Percentiles rank a stretch among this genome's conserved stretches.
phyloP scores from a whole-genome alignment of 2,329 filamentous ascomycete species.

The Clonostachys rhizophaga region DNA sequence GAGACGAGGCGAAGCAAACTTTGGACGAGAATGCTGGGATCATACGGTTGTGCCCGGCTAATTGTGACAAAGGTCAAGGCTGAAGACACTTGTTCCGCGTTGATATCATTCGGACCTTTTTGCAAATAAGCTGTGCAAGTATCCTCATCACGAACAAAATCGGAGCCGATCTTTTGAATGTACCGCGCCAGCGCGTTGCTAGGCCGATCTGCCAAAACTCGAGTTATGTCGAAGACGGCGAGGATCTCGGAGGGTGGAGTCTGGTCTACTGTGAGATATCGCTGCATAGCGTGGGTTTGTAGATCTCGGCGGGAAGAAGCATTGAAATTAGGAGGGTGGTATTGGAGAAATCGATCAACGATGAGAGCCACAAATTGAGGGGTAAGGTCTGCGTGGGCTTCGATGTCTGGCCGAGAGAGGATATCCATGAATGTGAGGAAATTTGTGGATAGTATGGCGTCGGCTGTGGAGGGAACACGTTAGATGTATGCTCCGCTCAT shows the following conservation, averaged over 20 bases:
- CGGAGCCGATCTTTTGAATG: slow-evolving; percentile 70
- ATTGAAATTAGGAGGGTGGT: slow-evolving; percentile 82
- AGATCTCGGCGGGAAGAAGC: slow-evolving; percentile 69
- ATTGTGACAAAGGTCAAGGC: slow-evolving; percentile 66
- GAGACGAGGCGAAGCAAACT: slow-evolving; percentile 58
- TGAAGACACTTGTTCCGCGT: slow-evolving; percentile 76
- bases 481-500: slow-evolving; percentile 25
- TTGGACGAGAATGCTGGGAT: slow-evolving; percentile 53
- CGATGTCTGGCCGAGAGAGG: slow-evolving; percentile 60
- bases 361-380: slow-evolving; percentile 72
- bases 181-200: slow-evolving; percentile 55
- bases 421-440: slow-evolving; percentile 73
- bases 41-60: slow-evolving; percentile 49
- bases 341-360: slow-evolving; percentile 81
- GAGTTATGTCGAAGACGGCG: slow-evolving; percentile 64
- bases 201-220: slow-evolving; percentile 56
- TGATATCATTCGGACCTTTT: slow-evolving; percentile 38
- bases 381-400: slow-evolving; percentile 61
- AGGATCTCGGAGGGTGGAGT: slow-evolving; percentile 67
- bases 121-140: slow-evolving; percentile 51
- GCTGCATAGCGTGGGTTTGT: slow-evolving; percentile 58
- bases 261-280: slow-evolving; percentile 62
- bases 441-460: slow-evolving; percentile 82
- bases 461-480: slow-evolving; percentile 51
- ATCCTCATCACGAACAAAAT: slow-evolving; percentile 73